Percentiles rank a stretch among this genome's conserved stretches.
Evolutionary conservation across 2,329 filamentous ascomycete species (phyloP).

Genomic region (Colletotrichum nymphaeae): DNA sequence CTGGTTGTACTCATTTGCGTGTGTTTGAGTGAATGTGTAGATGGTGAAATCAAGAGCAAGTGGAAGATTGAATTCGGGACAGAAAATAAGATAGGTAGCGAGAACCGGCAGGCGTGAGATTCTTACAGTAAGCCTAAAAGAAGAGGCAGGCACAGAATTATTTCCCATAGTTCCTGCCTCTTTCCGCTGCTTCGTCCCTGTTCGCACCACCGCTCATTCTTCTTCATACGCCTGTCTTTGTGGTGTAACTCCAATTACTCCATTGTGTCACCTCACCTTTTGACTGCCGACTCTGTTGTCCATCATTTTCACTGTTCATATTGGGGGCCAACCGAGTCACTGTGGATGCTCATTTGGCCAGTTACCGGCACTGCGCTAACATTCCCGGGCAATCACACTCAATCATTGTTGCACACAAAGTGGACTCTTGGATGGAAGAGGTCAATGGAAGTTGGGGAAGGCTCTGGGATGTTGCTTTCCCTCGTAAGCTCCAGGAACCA

Average conservation of each 20-base stretch:
- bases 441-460: slow-evolving; percentile 12
- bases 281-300: neutral
- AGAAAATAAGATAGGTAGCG: neutral
- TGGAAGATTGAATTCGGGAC: neutral
- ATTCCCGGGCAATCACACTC: slow-evolving; percentile 2
- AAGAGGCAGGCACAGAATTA: neutral
- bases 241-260: neutral
- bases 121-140: neutral
- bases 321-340: neutral
- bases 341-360: neutral
- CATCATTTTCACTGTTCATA: neutral
- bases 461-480: neutral
- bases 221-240: neutral
- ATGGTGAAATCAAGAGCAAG: neutral
- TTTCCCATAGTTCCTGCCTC: neutral
- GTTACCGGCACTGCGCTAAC: neutral
- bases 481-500: neutral
- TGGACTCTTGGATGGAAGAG: neutral
- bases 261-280: slow-evolving; percentile 1
- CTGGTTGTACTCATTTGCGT: neutral
- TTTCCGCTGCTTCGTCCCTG: neutral
- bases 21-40: neutral
- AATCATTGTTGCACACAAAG: slow-evolving; percentile 24
- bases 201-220: neutral
- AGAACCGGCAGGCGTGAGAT: neutral